Percentiles rank a stretch among this genome's conserved stretches.
Conservation (phyloP, 768 basidiomycete species). For the Russula earlei region DNA sequence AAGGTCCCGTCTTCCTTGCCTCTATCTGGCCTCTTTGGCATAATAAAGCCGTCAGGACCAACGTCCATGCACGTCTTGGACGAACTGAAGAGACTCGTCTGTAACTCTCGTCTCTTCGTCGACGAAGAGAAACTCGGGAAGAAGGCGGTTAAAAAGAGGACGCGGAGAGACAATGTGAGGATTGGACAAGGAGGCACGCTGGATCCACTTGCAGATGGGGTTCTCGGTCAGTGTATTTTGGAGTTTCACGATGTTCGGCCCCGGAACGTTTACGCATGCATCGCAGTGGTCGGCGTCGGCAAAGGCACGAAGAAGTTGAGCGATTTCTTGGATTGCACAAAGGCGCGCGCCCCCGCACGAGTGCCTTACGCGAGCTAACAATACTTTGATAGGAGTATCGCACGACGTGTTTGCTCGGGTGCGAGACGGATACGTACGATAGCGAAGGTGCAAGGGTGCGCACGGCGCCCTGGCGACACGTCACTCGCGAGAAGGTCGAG, state of each 20-base stretch:
- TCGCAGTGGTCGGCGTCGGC: constrained; percentile 76
- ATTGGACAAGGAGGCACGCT: constrained; percentile 92
- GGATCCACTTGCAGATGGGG: constrained; percentile 94
- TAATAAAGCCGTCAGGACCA: constrained; percentile 87
- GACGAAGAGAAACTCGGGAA: constrained; percentile 48
- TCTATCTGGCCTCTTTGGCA: constrained; percentile 73
- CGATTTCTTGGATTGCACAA: constrained; percentile 80
- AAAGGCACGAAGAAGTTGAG: constrained; percentile 82
- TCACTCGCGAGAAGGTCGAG: constrained; percentile 72
- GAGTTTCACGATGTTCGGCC: neutral
- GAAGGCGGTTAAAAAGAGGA: constrained; percentile 38
- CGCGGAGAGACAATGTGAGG: constrained; percentile 47
- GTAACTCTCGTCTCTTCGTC: constrained; percentile 68
- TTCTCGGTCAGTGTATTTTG: constrained; percentile 52
- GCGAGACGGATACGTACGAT: constrained; percentile 92
- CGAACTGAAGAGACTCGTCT: constrained; percentile 70
- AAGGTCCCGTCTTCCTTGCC: constrained; percentile 37
- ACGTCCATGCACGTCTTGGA: constrained; percentile 89
- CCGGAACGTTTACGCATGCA: neutral
- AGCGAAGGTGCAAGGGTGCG: constrained; percentile 77
- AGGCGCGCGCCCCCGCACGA: constrained; percentile 43
- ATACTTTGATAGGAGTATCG: constrained; percentile 63
- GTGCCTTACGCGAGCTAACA: neutral
- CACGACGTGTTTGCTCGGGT: constrained; percentile 85
- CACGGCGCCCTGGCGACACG: constrained; percentile 69